Conservation (phyloP, 352 stramenopile genomes). For the Phytophthora multivora region DNA sequence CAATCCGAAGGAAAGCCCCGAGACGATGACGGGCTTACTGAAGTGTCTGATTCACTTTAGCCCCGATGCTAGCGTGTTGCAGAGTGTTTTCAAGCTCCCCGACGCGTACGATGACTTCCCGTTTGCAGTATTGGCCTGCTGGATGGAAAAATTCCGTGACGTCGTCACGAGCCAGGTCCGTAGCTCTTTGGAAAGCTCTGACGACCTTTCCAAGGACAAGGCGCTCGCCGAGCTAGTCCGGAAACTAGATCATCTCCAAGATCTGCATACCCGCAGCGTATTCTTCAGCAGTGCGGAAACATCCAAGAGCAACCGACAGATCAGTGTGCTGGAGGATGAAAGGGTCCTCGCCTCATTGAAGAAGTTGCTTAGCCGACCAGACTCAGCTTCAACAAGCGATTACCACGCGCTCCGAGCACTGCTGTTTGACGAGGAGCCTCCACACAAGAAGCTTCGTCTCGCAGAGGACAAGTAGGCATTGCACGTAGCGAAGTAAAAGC, state of each 20-base stretch:
- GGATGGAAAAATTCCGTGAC: slow-evolving; percentile 70
- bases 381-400: slow-evolving; percentile 8
- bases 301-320: slow-evolving; percentile 9
- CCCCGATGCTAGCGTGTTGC: slow-evolving; percentile 68
- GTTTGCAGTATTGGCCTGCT: slow-evolving; percentile 65
- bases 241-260: slow-evolving; percentile 71
- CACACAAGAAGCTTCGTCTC: slow-evolving; percentile 63
- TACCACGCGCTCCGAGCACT: slow-evolving; percentile 38
- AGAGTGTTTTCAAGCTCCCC: slow-evolving; percentile 78
- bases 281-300: neutral
- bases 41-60: slow-evolving; percentile 78
- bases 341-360: slow-evolving; percentile 39
- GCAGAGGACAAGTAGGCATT: slow-evolving; percentile 29
- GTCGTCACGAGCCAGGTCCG: slow-evolving; percentile 65
- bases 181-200: slow-evolving; percentile 44
- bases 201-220: slow-evolving; percentile 48
- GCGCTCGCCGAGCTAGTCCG: slow-evolving; percentile 47
- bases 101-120: slow-evolving; percentile 69
- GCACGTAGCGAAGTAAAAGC: slow-evolving; percentile 5
- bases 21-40: slow-evolving; percentile 76
- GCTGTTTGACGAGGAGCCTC: slow-evolving; percentile 42
- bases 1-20: slow-evolving; percentile 67
- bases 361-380: slow-evolving; percentile 38
- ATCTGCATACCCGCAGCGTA: slow-evolving; percentile 28
- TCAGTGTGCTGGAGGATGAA: slow-evolving; percentile 59